Evolutionary conservation across 2,329 filamentous ascomycete genomes (phyloP), one percentile per base, ranked within the genome.

Genomic region (Penicillium decumbens): DNA sequence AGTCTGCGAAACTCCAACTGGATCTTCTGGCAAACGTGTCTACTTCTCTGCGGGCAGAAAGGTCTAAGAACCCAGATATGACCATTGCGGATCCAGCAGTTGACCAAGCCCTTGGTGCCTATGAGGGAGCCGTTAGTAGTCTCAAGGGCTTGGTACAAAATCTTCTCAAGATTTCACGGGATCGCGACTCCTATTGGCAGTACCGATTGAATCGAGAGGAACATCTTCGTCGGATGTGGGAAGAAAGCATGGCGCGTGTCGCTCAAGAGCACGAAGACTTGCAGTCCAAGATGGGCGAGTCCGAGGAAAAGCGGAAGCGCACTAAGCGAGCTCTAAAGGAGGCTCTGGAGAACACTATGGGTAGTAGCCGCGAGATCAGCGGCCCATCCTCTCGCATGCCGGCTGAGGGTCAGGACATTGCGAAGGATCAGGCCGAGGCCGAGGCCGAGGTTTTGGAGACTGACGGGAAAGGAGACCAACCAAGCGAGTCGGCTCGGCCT

Each of bases 211-310:
- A 95, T 59, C 85, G 90, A 46, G 93, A 98, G 72, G 85, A 85
- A 38, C 89, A 95, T 66, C 86, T 97, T 73, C 84, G 93, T 32
- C 85, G 88, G 51, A 88, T 98, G 83, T 98, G 93, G 93, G 93
- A 98, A 72, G 93, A 98, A 64, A 97, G 91, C 71, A 96, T 98
- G 93, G 90, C 93, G 8, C 85, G 91, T 62, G 87, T 98, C n/a
- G 93, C 91, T 15, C 84, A 83, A 48, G 93, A 98, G 68, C 93
- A 98, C 62, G 93, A 97, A 70, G 82, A 90, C 44, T 79, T 98
- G 1, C 89, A 97, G 66, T 88, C 83, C 30, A 86, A 85, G 50
- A 88, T 96, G 53, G 89, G 88, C 39, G 88, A 95, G 70, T 88
- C 90, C 1, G 92, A 97, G 68, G 81, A 87, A 65, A 97, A 95